Evolutionary conservation across 1,284 basidiomycete genomes (phyloP).

Genomic region (Leucoagaricus sp.): DNA sequence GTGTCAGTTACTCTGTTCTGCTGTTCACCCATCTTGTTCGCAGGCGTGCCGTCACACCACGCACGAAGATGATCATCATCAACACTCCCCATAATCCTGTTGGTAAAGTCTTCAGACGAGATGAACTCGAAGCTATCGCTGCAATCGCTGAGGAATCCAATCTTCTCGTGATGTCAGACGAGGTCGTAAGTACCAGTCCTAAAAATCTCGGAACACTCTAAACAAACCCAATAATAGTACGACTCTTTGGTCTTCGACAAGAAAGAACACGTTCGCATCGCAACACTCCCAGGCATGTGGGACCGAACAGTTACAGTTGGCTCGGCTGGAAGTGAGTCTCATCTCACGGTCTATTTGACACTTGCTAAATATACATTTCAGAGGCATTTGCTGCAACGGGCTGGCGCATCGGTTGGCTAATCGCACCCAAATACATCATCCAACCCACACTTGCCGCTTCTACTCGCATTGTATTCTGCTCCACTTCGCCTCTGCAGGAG

Average conservation of each 20-base stretch:
- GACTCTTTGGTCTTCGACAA: slow-evolving; percentile 92
- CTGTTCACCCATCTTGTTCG: background rate
- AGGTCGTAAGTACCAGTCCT: slow-evolving; percentile 72
- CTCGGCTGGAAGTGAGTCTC: slow-evolving; percentile 49
- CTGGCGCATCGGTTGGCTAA: slow-evolving; percentile 97
- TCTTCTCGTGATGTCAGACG: slow-evolving; percentile 91
- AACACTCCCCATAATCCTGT: slow-evolving; percentile 98
- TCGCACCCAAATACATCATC: slow-evolving; percentile 86
- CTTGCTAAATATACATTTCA: slow-evolving; percentile 31
- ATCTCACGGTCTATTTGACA: background rate
- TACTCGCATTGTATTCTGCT: slow-evolving; percentile 94
- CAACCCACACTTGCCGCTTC: slow-evolving; percentile 86
- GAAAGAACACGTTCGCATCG: slow-evolving; percentile 89
- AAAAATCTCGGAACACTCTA: background rate
- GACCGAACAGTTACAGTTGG: slow-evolving; percentile 65
- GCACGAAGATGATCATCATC: slow-evolving; percentile 90
- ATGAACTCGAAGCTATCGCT: slow-evolving; percentile 86
- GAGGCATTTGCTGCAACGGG: slow-evolving; percentile 98
- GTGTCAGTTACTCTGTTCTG: slow-evolving; percentile 8
- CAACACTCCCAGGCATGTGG: slow-evolving; percentile 97
- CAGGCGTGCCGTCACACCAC: slow-evolving; percentile 80
- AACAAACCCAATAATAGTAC: slow-evolving; percentile 57
- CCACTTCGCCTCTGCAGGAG: slow-evolving; percentile 91
- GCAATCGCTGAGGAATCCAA: slow-evolving; percentile 90
- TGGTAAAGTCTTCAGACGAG: slow-evolving; percentile 89